Percentiles rank a stretch among this genome's conserved stretches.
Conservation (phyloP, 2,329 filamentous ascomycete species). For the Cladophialophora carrionii region DNA sequence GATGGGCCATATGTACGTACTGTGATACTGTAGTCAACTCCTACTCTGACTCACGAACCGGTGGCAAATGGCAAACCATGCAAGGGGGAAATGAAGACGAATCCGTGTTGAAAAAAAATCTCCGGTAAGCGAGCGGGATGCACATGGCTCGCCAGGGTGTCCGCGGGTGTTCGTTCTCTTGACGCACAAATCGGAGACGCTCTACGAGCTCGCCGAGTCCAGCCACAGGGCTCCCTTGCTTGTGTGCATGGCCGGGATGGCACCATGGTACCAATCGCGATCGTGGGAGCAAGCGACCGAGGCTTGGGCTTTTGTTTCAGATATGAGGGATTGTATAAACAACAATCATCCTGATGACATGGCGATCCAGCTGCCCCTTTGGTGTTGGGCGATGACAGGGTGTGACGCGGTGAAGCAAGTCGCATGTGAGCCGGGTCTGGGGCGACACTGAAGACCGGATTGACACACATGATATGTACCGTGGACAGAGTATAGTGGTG, state of each 20-base stretch:
- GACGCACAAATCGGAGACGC: background rate
- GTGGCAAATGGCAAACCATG: background rate
- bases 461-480: background rate
- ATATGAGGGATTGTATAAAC: slow-evolving; percentile 11
- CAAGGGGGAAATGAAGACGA: slow-evolving; percentile 14
- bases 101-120: slow-evolving; percentile 7
- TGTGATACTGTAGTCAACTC: too few species aligned
- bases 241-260: background rate
- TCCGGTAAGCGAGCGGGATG: background rate
- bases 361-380: background rate
- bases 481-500: too few species aligned
- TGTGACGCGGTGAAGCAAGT: background rate
- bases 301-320: slow-evolving; percentile 15
- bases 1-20: background rate
- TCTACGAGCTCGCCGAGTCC: background rate
- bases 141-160: slow-evolving; percentile 7
- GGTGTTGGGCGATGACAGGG: background rate
- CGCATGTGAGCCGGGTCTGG: background rate
- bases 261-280: background rate
- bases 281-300: background rate
- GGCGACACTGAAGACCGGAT: background rate
- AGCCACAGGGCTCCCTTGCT: background rate
- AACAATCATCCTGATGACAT: background rate
- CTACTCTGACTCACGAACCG: too few species aligned
- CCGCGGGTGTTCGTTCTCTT: background rate